Percentiles rank a stretch among this genome's conserved stretches.
Conservation (phyloP, 2,329 filamentous ascomycete genomes). For the Fusarium goolgardi region DNA sequence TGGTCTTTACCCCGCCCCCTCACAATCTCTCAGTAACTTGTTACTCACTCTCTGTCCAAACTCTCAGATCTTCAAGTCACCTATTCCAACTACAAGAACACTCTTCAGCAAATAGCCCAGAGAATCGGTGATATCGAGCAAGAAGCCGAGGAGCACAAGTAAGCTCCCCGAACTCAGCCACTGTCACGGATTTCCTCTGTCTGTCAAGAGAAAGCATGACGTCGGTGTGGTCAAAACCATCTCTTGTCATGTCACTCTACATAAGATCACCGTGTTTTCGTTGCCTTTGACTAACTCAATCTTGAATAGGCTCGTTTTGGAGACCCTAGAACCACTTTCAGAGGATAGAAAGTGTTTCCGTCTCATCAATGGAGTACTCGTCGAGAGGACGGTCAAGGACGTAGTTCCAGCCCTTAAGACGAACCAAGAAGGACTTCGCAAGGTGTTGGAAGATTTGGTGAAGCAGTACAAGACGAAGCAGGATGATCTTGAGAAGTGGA, state of each 20-base stretch:
- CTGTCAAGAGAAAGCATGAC: slow-evolving; percentile 31
- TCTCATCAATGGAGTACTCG: slow-evolving; percentile 96
- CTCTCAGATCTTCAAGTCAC: slow-evolving; percentile 79
- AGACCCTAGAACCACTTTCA: slow-evolving; percentile 86
- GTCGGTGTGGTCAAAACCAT: slow-evolving; percentile 25
- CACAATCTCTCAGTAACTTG: slow-evolving; percentile 2
- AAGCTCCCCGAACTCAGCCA: slow-evolving; percentile 53
- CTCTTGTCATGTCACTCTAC: slow-evolving; percentile 19
- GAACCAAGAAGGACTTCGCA: slow-evolving; percentile 92
- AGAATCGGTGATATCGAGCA: slow-evolving; percentile 99
- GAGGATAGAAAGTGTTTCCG: slow-evolving; percentile 96
- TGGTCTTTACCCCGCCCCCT: slow-evolving; percentile 29
- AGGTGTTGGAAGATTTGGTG: slow-evolving; percentile 91
- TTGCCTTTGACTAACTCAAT: slow-evolving; percentile 31
- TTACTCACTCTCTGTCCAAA: slow-evolving; percentile 23
- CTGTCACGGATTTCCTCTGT: slow-evolving; percentile 5
- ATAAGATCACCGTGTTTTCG: slow-evolving; percentile 53
- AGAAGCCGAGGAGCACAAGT: slow-evolving; percentile 99
- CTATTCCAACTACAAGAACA: slow-evolving; percentile 81
- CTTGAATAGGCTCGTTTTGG: slow-evolving; percentile 81
- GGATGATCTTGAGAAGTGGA: slow-evolving; percentile 97
- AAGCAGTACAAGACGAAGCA: slow-evolving; percentile 98
- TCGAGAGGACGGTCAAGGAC: slow-evolving; percentile 93
- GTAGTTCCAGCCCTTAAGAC: slow-evolving; percentile 91
- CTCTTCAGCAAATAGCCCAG: slow-evolving; percentile 89